Conservation (phyloP, 2,329 filamentous ascomycete genomes). For the Colletotrichum lini region DNA sequence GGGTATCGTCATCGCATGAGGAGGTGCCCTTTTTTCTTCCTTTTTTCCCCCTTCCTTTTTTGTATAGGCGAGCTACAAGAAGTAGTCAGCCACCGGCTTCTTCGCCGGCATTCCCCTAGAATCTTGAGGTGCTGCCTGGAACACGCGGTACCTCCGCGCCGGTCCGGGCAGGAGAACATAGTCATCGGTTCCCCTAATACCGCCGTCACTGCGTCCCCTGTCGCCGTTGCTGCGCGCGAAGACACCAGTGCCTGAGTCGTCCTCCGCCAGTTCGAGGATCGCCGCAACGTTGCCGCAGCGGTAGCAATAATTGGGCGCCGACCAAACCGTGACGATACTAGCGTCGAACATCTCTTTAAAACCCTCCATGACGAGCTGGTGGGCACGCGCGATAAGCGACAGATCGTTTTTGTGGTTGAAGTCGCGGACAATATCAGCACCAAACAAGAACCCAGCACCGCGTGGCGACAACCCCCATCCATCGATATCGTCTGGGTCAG, state of each 20-base stretch:
- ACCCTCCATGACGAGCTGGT: conserved; percentile 99
- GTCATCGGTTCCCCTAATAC: conserved; percentile 48
- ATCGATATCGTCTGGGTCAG: conserved; percentile 97
- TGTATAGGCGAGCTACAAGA: conserved; percentile 68
- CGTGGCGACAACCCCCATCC: conserved; percentile 96
- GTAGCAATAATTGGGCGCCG: conserved; percentile 96
- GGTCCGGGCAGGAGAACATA: conserved; percentile 70
- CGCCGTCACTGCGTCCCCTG: conserved; percentile 69
- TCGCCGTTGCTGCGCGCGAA: conserved; percentile 81
- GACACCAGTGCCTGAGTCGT: conserved; percentile 81
- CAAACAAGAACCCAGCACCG: conserved; percentile 95
- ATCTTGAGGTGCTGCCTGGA: conserved; percentile 96
- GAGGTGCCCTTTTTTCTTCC: conserved; percentile 37
- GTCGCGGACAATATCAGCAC: conserved; percentile 92
- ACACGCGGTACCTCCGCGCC: conserved; percentile 91
- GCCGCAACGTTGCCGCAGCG: conserved; percentile 96
- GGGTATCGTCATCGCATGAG: conserved; percentile 40
- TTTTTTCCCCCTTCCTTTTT: no score
- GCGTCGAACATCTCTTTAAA: conserved; percentile 99
- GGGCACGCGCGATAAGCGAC: conserved; percentile 90
- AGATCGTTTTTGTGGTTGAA: conserved; percentile 97
- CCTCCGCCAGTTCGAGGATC: conserved; percentile 92
- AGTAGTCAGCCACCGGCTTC: conserved; percentile 98
- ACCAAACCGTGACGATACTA: conserved; percentile 98
- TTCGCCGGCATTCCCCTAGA: conserved; percentile 98